Evolutionary conservation across 2,329 filamentous ascomycete species (phyloP).

Genomic region (Venturia pyrina): DNA sequence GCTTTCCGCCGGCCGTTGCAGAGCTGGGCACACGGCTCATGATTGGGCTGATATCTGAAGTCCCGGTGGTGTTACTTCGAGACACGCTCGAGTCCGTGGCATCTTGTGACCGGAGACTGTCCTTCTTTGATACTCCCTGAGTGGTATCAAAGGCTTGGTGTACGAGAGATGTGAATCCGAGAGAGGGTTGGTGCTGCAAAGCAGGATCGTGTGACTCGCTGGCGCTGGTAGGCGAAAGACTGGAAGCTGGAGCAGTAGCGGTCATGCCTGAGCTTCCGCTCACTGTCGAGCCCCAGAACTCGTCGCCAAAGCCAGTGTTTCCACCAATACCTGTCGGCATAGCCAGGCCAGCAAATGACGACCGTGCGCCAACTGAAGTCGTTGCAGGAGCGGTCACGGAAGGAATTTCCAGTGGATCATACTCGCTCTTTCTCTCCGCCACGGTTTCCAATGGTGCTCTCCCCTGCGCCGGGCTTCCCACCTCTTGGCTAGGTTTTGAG

Average conservation of each 20-base stretch:
- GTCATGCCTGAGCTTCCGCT: conserved; percentile 13
- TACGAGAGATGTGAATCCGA: conserved; percentile 50
- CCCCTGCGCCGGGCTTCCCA: conserved; percentile 13
- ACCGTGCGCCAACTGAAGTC: neutral
- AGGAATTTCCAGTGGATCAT: conserved; percentile 39
- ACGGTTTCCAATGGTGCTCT: conserved; percentile 38
- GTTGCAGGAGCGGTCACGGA: conserved; percentile 12
- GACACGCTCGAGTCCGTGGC: conserved; percentile 30
- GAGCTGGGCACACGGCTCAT: conserved; percentile 46
- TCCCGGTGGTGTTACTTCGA: conserved; percentile 53
- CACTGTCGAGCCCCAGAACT: conserved; percentile 17
- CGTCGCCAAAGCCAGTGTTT: conserved; percentile 32
- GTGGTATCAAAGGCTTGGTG: conserved; percentile 54
- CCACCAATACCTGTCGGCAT: conserved; percentile 32
- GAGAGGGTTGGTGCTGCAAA: conserved; percentile 43
- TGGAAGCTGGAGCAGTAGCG: conserved; percentile 9
- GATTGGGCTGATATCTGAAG: conserved; percentile 55
- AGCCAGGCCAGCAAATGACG: conserved; percentile 16
- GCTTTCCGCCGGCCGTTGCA: conserved; percentile 27
- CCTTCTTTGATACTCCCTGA: conserved; percentile 30
- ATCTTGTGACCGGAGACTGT: conserved; percentile 29
- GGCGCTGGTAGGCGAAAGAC: conserved; percentile 7
- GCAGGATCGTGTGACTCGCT: conserved; percentile 14
- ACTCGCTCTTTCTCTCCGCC: conserved; percentile 49
- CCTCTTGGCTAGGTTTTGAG: conserved; percentile 23